Evolutionary conservation across 2,329 filamentous ascomycete species (phyloP).

Genomic region (Botrytis pseudocinerea): DNA sequence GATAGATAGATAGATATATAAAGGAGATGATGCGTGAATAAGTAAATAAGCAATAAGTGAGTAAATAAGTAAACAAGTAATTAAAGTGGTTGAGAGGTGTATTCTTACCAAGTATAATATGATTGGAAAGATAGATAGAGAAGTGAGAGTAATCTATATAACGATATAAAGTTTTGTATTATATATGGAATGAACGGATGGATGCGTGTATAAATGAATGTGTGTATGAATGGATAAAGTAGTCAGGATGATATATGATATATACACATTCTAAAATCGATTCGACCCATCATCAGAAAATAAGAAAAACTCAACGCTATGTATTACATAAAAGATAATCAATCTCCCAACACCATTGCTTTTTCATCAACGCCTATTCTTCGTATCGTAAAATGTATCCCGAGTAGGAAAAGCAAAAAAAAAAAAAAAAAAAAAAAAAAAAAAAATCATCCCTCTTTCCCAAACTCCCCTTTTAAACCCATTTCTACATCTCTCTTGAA

Average conservation of each 20-base stretch:
- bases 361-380: background rate
- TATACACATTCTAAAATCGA: background rate
- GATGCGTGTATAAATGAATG: background rate
- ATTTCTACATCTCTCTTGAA: slow-evolving; percentile 7
- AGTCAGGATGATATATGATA: no score
- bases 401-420: background rate
- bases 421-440: background rate
- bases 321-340: background rate
- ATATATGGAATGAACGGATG: background rate
- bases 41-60: no score
- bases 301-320: background rate
- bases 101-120: no score
- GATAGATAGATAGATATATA: no score
- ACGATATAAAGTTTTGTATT: no score
- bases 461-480: background rate
- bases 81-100: no score
- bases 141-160: no score
- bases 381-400: background rate
- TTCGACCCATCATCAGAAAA: background rate
- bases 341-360: background rate
- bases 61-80: no score
- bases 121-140: no score
- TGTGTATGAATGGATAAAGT: background rate
- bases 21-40: no score
- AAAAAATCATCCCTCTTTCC: background rate